A percentile compares a stretch with the other conserved stretches of the same genome.
phyloP scores from a whole-genome alignment of 129 eudicot genomes.

The Smallanthus sonchifolius region DNA sequence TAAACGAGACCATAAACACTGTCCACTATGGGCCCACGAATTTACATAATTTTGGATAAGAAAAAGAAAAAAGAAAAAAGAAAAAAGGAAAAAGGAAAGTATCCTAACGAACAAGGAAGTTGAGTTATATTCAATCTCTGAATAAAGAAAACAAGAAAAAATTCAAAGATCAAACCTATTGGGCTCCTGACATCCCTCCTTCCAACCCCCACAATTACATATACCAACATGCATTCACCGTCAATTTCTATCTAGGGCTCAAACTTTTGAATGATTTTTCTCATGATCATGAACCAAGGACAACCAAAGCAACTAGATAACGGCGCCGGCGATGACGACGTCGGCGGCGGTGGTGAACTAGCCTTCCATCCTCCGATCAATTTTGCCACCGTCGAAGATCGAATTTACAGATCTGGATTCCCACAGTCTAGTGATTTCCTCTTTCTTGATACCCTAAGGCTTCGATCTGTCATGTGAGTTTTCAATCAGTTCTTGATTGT shows the following conservation, averaged over 20 bases:
- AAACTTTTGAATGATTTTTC: conserved; percentile 21
- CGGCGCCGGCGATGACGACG: not conserved
- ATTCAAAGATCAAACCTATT: no score
- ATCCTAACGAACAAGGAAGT: no score
- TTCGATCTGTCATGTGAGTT: conserved; percentile 47
- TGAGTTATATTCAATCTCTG: no score
- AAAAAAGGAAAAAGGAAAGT: no score
- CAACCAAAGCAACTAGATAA: not conserved
- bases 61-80: no score
- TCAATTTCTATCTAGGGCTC: not conserved
- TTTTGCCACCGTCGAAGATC: conserved; percentile 54
- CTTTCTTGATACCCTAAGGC: conserved; percentile 46
- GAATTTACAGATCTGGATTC: conserved; percentile 60
- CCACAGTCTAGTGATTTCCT: conserved; percentile 48
- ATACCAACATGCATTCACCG: not conserved
- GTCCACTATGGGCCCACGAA: no score
- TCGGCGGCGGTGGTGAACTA: not conserved
- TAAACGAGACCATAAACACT: no score
- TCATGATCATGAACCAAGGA: conserved; percentile 23
- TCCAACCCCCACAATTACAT: no score
- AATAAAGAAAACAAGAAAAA: no score
- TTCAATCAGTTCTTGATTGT: not conserved
- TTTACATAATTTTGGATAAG: no score
- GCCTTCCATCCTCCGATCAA: conserved; percentile 35
- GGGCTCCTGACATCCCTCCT: no score